Base-by-base conservation (phyloP, 2,329 filamentous ascomycete species). In the Zymoseptoria pseudotritici region DNA sequence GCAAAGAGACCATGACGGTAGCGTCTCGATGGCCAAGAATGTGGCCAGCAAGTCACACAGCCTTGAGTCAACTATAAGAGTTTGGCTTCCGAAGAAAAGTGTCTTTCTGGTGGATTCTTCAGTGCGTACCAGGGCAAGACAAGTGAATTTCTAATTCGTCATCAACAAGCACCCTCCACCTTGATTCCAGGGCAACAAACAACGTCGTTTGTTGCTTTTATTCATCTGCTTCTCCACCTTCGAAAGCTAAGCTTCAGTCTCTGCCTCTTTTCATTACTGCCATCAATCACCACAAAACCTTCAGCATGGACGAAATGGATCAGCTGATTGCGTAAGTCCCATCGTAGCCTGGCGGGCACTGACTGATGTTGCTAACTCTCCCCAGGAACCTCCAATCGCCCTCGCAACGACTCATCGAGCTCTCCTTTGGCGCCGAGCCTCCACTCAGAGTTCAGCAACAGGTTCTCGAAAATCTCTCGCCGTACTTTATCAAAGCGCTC, bases 321-420 rank as follows among this genome's bases (percentile, higher is more conserved):
- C 36, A 42, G 7, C 4, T 46, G 1, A 46, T 46, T 2, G 36
- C 36, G 36, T 46, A 2, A 13, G 36, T 22, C 21, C 21, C 21
- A 22, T 22, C 21, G 21, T 22, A 22, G 21, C 21, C 21, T 22
- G 21, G 21, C 21, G 21, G 21, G 21, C 21, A 4, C 21, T 22
- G 21, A 22, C 21, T 22, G 21, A 22, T 22, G 21, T 2, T 22
- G 21, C 21, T 22, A 4, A 22, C 21, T 22, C 21, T 22, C 21
- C 21, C 4, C 21, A 52, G 50, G 22, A 21, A 21, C 4, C 50
- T 52, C 2, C 50, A 52, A 52, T 24, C 20, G 13, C 20, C 22
- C 50, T 29, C 42, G 3, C 54, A 62, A 5, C 51, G 54, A 6
- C 52, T 62, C 54, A 55, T 62, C 54, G 57, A 2, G 31, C 59